Evolutionary conservation across 352 stramenopile species (phyloP).

Genomic region (Phytophthora boehmeriae): DNA sequence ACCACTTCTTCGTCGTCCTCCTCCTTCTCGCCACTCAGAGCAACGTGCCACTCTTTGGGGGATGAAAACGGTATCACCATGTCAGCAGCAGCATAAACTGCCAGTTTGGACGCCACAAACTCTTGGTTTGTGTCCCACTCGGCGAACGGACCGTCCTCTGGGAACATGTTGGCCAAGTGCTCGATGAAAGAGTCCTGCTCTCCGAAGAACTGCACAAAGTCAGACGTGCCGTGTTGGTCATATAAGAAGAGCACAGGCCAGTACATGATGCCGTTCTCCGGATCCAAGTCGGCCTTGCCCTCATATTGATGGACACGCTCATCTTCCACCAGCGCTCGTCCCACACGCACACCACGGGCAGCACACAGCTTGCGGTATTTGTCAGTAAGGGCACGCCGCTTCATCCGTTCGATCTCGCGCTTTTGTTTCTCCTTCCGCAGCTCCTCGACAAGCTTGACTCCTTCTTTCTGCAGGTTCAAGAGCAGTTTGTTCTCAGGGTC

Average conservation of each 20-base stretch:
- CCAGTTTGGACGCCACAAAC: constrained; percentile 79
- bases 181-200: constrained; percentile 85
- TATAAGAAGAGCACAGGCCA: constrained; percentile 89
- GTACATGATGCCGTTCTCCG: constrained; percentile 61
- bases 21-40: constrained; percentile 76
- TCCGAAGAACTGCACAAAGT: constrained; percentile 84
- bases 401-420: constrained; percentile 71
- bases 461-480: constrained; percentile 70
- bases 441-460: constrained; percentile 62
- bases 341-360: constrained; percentile 67
- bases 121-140: constrained; percentile 76
- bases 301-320: constrained; percentile 84
- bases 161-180: constrained; percentile 91
- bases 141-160: constrained; percentile 82
- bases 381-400: constrained; percentile 64
- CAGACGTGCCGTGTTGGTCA: constrained; percentile 82
- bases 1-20: constrained; percentile 66
- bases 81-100: constrained; percentile 76
- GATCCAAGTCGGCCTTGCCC: constrained; percentile 78
- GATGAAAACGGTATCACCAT: constrained; percentile 71
- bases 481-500: constrained; percentile 84
- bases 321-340: constrained; percentile 77
- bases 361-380: constrained; percentile 82
- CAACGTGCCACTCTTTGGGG: constrained; percentile 78
- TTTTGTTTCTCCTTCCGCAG: constrained; percentile 66